Percentiles rank a stretch among this genome's conserved stretches.
Evolutionary conservation across 2,329 filamentous ascomycete genomes (phyloP).

Genomic region (Scedosporium aurantiacum): DNA sequence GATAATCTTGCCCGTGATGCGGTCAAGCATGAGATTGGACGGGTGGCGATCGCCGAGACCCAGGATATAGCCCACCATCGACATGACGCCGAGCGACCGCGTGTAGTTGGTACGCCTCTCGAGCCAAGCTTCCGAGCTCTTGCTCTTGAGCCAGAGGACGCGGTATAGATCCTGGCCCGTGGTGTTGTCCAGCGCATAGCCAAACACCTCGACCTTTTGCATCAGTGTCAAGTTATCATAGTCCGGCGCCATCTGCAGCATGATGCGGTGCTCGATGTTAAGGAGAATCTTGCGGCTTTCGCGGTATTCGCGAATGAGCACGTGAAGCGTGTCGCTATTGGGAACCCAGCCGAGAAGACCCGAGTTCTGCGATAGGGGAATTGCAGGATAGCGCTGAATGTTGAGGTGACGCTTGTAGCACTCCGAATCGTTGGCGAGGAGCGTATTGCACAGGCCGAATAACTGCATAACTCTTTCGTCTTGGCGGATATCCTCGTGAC

Average conservation of each 20-base stretch:
- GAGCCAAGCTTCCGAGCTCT: slow-evolving; percentile 95
- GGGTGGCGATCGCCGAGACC: slow-evolving; percentile 94
- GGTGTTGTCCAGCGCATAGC: slow-evolving; percentile 97
- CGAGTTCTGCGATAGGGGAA: slow-evolving; percentile 91
- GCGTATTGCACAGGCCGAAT: slow-evolving; percentile 93
- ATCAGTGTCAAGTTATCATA: slow-evolving; percentile 98
- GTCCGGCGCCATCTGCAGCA: slow-evolving; percentile 99
- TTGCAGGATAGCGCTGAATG: slow-evolving; percentile 93
- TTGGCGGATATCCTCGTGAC: slow-evolving; percentile 98
- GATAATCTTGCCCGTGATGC: slow-evolving; percentile 89
- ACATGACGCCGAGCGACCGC: slow-evolving; percentile 94
- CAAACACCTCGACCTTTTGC: slow-evolving; percentile 99
- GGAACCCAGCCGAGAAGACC: slow-evolving; percentile 93
- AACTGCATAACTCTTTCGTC: slow-evolving; percentile 99
- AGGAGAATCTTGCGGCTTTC: slow-evolving; percentile 94
- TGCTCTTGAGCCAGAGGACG: slow-evolving; percentile 96
- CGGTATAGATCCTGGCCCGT: slow-evolving; percentile 97
- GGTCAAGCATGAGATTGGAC: slow-evolving; percentile 94
- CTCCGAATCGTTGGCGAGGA: slow-evolving; percentile 87
- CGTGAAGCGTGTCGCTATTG: slow-evolving; percentile 94
- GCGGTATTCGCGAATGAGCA: slow-evolving; percentile 92
- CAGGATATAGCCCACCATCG: slow-evolving; percentile 99
- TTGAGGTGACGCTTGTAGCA: slow-evolving; percentile 95
- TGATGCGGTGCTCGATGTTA: slow-evolving; percentile 98
- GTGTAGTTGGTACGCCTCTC: slow-evolving; percentile 98